Base-by-base conservation (phyloP, 805 yeast species). In the Priceomyces haplophilus region DNA sequence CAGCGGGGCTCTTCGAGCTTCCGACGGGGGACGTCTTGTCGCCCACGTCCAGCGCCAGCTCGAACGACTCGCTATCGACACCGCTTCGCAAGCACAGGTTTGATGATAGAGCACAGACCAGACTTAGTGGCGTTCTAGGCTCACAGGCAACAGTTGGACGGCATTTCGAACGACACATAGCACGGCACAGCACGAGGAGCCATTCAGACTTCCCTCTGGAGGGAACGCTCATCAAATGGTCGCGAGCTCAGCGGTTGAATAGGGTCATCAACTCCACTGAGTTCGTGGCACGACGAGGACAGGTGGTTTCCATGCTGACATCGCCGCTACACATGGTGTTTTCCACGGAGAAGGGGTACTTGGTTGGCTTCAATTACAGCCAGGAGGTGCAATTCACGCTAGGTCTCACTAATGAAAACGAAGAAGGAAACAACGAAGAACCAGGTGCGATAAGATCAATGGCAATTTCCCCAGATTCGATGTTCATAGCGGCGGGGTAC, bases 261-360 rank as follows among this genome's bases (percentile, higher is more conserved):
- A 30, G 44, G 4, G 44, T 43, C 8, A 52, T 60, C 41, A 52
- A 52, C 32, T 48, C 65, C 4, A 32, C 54, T 5, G 55, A 49
- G 4, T 66, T 67, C 37, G 7, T 51, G 1, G 20, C 50, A 5
- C 40, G 41, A 10, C 52, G 57, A 41, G 73, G 73, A 10, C 21
- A 34, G 3, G 54, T 58, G 2, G 40, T 44, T 4, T 46, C 32
- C 32, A 36, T 67, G 11, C 58, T 55, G 35, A 55, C 65, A 7
- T 58, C 64, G 2, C 47, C 67, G 1, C 41, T 62, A 5, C 62
- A 73, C 24, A 65, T 84, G 6, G 79, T 79, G 0, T 52, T 89
- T 6, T 97, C 95, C 2, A 89, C 97, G 0, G 53, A 75, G 0
- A 76, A 75, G 39, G 96, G 96, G 1, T 65, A 59, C 29, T 66